A percentile compares a stretch with the other conserved stretches of the same genome.
Evolutionary conservation across 1,139 yeast species (phyloP).

Genomic region (Hansenula sp.): DNA sequence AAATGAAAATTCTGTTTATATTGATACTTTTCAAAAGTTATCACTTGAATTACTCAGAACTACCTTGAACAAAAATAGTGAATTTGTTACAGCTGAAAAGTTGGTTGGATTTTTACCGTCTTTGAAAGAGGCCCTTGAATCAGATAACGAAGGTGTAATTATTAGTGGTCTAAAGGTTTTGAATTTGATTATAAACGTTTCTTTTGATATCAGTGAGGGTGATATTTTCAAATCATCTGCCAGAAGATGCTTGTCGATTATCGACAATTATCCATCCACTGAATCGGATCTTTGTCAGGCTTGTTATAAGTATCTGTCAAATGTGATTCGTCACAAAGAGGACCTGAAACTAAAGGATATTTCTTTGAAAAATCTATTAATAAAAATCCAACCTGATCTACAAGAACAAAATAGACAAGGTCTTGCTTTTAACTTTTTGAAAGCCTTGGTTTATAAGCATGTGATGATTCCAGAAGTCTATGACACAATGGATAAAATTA

Average conservation of each 20-base stretch:
- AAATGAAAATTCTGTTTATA: conserved; percentile 45
- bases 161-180: conserved; percentile 66
- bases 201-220: conserved; percentile 55
- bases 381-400: conserved; percentile 80
- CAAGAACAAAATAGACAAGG: conserved; percentile 92
- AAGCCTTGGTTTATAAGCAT: conserved; percentile 69
- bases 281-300: conserved; percentile 82
- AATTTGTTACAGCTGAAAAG: conserved; percentile 55
- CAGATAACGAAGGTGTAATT: conserved; percentile 74
- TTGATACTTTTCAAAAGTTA: conserved; percentile 66
- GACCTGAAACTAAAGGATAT: conserved; percentile 65
- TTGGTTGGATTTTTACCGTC: conserved; percentile 75
- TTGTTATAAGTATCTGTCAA: conserved; percentile 69
- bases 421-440: conserved; percentile 78
- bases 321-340: conserved; percentile 66
- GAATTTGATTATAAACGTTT: conserved; percentile 55
- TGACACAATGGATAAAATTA: conserved; percentile 79
- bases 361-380: conserved; percentile 71
- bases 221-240: conserved; percentile 55
- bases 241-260: conserved; percentile 58
- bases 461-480: conserved; percentile 84
- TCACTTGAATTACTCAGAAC: conserved; percentile 75
- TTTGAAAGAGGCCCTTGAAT: conserved; percentile 53
- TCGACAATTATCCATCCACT: conserved; percentile 76
- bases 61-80: conserved; percentile 59